Conservation (phyloP, 1,284 basidiomycete species). For the Bondarzewia mesenterica region DNA sequence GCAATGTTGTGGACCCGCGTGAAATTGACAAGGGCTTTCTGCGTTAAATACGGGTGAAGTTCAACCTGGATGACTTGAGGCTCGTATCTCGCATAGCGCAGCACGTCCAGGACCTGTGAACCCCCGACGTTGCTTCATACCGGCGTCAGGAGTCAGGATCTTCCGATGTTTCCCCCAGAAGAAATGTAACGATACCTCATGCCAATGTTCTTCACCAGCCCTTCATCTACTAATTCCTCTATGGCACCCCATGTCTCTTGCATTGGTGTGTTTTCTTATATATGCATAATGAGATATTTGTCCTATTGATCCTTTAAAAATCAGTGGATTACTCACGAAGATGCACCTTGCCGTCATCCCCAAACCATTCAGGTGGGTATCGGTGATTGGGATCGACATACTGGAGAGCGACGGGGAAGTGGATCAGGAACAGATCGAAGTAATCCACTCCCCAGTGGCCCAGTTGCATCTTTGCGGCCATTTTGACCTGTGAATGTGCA, state of each 20-base stretch:
- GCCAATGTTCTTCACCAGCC: conserved; percentile 70
- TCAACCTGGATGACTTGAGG: conserved; percentile 74
- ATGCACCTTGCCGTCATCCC: conserved; percentile 53
- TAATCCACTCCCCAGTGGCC: conserved; percentile 72
- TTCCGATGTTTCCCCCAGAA: not conserved
- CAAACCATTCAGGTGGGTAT: conserved; percentile 76
- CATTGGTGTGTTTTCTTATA: conserved; percentile 53
- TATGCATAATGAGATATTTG: not conserved
- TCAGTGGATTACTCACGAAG: conserved; percentile 33
- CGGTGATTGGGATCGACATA: conserved; percentile 70
- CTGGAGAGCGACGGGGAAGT: conserved; percentile 72
- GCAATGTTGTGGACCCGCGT: conserved; percentile 56
- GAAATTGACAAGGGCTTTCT: conserved; percentile 54
- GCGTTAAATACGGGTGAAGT: conserved; percentile 71
- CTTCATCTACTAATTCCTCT: conserved; percentile 67
- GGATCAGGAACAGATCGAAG: conserved; percentile 71
- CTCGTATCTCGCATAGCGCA: conserved; percentile 63
- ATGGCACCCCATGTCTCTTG: conserved; percentile 72
- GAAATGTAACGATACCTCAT: conserved; percentile 38
- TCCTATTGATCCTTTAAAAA: conserved; percentile 6
- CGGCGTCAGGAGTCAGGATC: not conserved
- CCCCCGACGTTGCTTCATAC: conserved; percentile 54
- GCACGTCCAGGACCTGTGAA: conserved; percentile 53
- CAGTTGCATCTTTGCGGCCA: conserved; percentile 54
- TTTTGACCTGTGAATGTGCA: conserved; percentile 40